phyloP scores from a whole-genome alignment of 768 basidiomycete species.

The Calocybe gangraenosa region DNA sequence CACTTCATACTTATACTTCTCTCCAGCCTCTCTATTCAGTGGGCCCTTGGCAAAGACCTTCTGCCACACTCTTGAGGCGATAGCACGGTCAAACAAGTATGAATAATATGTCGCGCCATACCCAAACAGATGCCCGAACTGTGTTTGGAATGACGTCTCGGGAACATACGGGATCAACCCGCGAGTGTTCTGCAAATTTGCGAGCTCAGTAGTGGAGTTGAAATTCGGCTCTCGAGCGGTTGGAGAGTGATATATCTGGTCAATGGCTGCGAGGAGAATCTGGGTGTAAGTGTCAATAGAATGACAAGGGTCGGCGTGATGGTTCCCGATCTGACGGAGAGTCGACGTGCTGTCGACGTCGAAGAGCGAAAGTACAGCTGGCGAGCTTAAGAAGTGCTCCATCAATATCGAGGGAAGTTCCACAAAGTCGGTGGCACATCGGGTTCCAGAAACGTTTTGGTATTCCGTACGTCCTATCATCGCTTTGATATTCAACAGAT shows the following conservation, averaged over 20 bases:
- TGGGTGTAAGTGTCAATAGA: conserved; percentile 89
- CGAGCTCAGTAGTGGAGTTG: conserved; percentile 68
- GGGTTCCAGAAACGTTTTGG: conserved; percentile 96
- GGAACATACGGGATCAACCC: conserved; percentile 81
- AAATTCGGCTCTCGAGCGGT: conserved; percentile 51
- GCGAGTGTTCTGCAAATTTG: conserved; percentile 56
- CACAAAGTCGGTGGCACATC: conserved; percentile 97
- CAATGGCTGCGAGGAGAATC: conserved; percentile 83
- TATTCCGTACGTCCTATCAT: conserved; percentile 98
- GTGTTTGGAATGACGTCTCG: conserved; percentile 91
- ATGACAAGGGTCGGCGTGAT: conserved; percentile 72
- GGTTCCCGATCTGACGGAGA: conserved; percentile 49
- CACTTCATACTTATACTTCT: conserved; percentile 74
- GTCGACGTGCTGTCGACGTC: conserved; percentile 54
- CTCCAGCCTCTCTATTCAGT: conserved; percentile 68
- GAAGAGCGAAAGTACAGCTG: conserved; percentile 78
- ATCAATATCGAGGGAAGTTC: conserved; percentile 97
- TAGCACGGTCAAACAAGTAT: conserved; percentile 94
- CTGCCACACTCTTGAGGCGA: conserved; percentile 88
- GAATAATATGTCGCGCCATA: conserved; percentile 99
- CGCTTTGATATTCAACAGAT: conserved; percentile 42
- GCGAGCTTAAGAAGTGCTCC: conserved; percentile 94
- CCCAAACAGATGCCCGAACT: conserved; percentile 92
- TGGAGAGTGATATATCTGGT: conserved; percentile 87
- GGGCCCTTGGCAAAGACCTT: conserved; percentile 69